A percentile compares a stretch with the other conserved stretches of the same genome.
phyloP scores from a whole-genome alignment of 2,329 filamentous ascomycete genomes.

The Talaromyces amestolkiae region DNA sequence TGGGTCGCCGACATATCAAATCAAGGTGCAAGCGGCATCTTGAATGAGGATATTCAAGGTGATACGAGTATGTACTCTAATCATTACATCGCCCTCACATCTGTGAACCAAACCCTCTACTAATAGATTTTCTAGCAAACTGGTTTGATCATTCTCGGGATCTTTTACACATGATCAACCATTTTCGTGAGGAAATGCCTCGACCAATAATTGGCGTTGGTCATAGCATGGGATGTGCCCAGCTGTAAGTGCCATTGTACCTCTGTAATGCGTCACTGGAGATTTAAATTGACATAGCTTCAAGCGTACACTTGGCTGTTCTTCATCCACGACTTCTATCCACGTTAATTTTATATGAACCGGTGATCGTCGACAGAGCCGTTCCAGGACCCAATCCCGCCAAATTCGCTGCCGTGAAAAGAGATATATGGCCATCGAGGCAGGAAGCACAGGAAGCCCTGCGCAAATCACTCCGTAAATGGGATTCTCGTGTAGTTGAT shows the following conservation, averaged over 20 bases:
- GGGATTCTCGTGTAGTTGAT: slow-evolving; percentile 21
- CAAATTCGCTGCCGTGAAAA: background rate
- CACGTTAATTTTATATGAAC: slow-evolving; percentile 3
- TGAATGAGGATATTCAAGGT: slow-evolving; percentile 70
- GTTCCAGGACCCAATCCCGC: background rate
- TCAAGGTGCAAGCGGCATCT: slow-evolving; percentile 69
- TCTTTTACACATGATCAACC: slow-evolving; percentile 57
- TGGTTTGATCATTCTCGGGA: slow-evolving; percentile 80
- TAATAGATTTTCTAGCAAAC: slow-evolving; percentile 47
- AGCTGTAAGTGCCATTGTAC: slow-evolving; percentile 44
- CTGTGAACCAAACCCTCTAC: background rate
- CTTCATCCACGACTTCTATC: slow-evolving; percentile 6
- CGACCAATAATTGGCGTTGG: slow-evolving; percentile 71
- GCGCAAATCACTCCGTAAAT: slow-evolving; percentile 16
- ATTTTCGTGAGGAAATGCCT: slow-evolving; percentile 30
- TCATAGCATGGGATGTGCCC: slow-evolving; percentile 78
- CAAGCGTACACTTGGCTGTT: slow-evolving; percentile 5
- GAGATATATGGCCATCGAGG: slow-evolving; percentile 4
- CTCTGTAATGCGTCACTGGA: too few species aligned
- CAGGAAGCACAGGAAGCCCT: slow-evolving; percentile 10
- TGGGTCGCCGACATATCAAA: slow-evolving; percentile 80
- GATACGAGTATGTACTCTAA: slow-evolving; percentile 54
- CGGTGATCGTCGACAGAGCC: background rate
- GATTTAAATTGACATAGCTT: too few species aligned
- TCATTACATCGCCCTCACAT: background rate